These are phyloP conservation scores for Fusarium verrucosum DNA, from an alignment of 2,329 filamentous ascomycete genomes.

Conservation along the genomic window DNA sequence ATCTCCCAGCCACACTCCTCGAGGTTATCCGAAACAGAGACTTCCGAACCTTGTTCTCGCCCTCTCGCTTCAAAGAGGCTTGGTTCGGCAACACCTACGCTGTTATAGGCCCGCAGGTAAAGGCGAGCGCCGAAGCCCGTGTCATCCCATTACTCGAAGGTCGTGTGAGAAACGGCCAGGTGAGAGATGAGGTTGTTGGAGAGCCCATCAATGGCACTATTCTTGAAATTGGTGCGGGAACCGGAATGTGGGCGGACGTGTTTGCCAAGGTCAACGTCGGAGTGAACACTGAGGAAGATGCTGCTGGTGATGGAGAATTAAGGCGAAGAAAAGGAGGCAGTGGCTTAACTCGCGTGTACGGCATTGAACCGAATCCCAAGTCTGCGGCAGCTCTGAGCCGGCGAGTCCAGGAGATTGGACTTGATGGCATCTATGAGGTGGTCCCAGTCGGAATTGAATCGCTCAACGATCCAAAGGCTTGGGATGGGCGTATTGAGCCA, in stretches of 20 bases:
- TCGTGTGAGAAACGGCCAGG: conserved; percentile 51
- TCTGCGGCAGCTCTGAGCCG: conserved; percentile 60
- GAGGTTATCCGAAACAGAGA: conserved; percentile 51
- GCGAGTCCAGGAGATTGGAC: conserved; percentile 60
- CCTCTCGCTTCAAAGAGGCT: conserved; percentile 53
- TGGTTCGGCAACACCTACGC: conserved; percentile 73
- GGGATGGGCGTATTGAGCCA: conserved; percentile 58
- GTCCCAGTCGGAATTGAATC: conserved; percentile 71
- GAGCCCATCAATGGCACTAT: conserved; percentile 60
- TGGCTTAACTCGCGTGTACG: conserved; percentile 63
- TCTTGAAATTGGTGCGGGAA: conserved; percentile 70
- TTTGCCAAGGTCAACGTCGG: conserved; percentile 51
- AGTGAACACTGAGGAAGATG: background rate
- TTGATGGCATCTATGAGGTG: conserved; percentile 68
- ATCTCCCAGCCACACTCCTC: conserved; percentile 62
- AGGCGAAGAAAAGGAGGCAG: conserved; percentile 22
- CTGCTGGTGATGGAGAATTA: conserved; percentile 33
- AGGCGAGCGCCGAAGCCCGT: conserved; percentile 51
- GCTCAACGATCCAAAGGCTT: conserved; percentile 54
- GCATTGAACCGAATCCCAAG: conserved; percentile 69
- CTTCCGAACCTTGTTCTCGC: conserved; percentile 53
- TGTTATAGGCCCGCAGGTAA: conserved; percentile 60
- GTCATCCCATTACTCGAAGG: conserved; percentile 67
- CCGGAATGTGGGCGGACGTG: conserved; percentile 67
- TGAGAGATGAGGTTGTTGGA: conserved; percentile 47